A percentile compares a stretch with the other conserved stretches of the same genome.
Conservation (phyloP, 1,284 basidiomycete species). For the Meripilus lineatus region DNA sequence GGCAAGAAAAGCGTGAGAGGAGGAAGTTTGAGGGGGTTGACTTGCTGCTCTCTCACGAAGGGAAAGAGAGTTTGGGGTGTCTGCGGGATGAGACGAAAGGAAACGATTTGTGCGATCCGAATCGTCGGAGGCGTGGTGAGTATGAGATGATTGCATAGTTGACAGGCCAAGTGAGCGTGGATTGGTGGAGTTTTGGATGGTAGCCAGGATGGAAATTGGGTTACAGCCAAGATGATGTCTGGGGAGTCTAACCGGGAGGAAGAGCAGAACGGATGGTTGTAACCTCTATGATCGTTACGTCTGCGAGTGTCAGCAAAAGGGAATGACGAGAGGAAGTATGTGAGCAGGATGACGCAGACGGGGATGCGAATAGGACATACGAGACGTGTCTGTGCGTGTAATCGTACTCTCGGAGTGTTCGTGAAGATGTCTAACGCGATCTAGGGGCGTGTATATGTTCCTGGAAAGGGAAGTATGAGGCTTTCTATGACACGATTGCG, state of each 20-base stretch:
- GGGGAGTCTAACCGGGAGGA: background rate
- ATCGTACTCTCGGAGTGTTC: background rate
- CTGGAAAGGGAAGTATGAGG: background rate
- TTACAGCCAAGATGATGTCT: constrained; percentile 4
- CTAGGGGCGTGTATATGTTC: background rate
- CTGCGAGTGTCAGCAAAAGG: background rate
- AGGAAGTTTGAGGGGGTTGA: constrained; percentile 58
- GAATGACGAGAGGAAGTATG: background rate
- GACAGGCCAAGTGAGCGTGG: constrained; percentile 21
- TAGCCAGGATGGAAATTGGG: constrained; percentile 22
- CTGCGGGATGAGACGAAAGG: constrained; percentile 35
- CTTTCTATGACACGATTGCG: too few relatives aligned
- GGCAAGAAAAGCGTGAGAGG: constrained; percentile 40
- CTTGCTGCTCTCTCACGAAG: constrained; percentile 58
- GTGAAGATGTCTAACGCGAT: background rate
- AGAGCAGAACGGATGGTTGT: background rate
- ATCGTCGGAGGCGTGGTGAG: constrained; percentile 29
- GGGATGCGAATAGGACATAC: background rate
- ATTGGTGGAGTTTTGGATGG: constrained; percentile 24
- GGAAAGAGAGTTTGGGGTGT: constrained; percentile 28
- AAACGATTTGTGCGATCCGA: constrained; percentile 53
- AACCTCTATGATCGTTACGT: background rate
- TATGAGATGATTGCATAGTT: constrained; percentile 23
- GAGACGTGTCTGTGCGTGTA: background rate
- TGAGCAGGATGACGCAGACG: background rate